Evolutionary conservation across 441 rosid species (phyloP), one percentile per base, ranked within the genome.

Genomic region (Populus hybrid): DNA sequence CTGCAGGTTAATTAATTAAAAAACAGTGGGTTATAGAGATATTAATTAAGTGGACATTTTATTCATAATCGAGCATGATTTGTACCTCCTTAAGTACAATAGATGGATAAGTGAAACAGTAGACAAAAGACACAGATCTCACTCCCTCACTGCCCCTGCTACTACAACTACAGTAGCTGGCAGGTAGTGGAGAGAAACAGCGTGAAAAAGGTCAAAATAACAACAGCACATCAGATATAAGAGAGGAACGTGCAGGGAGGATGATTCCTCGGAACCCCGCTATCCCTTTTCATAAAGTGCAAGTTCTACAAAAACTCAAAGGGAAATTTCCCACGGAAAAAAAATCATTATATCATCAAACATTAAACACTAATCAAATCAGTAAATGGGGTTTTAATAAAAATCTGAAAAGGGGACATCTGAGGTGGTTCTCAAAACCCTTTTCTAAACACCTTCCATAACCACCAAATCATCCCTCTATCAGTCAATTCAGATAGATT

Each of bases 121-220:
- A 71, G 24, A 68, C 10, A 59, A 72, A 64, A 45, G 53, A 80
- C 83, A 81, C 74, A 82, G 84, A 87, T 85, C 83, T 82, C 71
- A 35, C 29, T 11, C 38, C 80, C 82, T 73, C 70, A 33, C 40
- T 26, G 16, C 61, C 53, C 24, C 61, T 3, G n/a, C 11, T 4
- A 26, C 80, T 67, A 42, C 66, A 74, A 75, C 18, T 9, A 9
- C 65, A 63, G 65, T 23, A 9, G 65, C 65, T 23, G 81, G 18
- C 76, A 77, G 77, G 82, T 76, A 77, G 71, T 71, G 77, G 74
- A 59, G 63, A 36, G 36, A 68, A 65, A 38, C 69, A 74, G 9
- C 71, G 68, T 50, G 78, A 68, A 63, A 74, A 65, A 3, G 74
- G 74, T 72, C 79, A 63, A 63, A 63, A 21, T 63, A 63, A 21